These are phyloP conservation scores for Talaromyces sp. DNA, from an alignment of 2,329 filamentous ascomycete species.

Conservation along the genomic window DNA sequence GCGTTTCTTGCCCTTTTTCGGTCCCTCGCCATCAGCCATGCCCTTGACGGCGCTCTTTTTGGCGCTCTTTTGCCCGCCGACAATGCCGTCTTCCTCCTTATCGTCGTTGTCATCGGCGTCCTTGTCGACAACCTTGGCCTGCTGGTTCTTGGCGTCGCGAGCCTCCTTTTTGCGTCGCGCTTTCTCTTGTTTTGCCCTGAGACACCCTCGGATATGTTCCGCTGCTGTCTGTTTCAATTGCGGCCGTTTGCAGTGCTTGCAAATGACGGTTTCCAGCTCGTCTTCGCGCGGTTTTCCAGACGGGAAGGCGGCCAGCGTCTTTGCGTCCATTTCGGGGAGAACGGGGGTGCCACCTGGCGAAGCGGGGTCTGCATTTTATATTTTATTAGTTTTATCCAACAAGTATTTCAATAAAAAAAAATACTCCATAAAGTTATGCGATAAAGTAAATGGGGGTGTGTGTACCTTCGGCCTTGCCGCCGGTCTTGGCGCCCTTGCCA, in stretches of 20 bases:
- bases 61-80: conserved; percentile 59
- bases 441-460: background rate
- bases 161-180: conserved; percentile 72
- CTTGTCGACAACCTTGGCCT: conserved; percentile 48
- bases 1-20: conserved; percentile 68
- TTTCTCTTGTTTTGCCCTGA: conserved; percentile 80
- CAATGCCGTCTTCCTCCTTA: conserved; percentile 42
- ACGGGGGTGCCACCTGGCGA: conserved; percentile 38
- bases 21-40: conserved; percentile 50
- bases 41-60: conserved; percentile 53
- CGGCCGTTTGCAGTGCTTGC: conserved; percentile 92
- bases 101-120: conserved; percentile 44
- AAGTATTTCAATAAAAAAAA: background rate
- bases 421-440: background rate
- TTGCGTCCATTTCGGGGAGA: conserved; percentile 64
- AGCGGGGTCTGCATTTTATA: conserved; percentile 20
- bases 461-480: conserved; percentile 27
- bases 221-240: conserved; percentile 71
- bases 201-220: conserved; percentile 75
- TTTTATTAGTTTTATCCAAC: conserved; percentile 8
- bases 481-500: conserved; percentile 18
- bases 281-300: conserved; percentile 80
- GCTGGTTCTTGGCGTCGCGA: conserved; percentile 62
- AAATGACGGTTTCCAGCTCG: conserved; percentile 71
- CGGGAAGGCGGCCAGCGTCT: conserved; percentile 71